Evolutionary conservation across 2,329 filamentous ascomycete genomes (phyloP).

Genomic region (Exserohilum turcica): DNA sequence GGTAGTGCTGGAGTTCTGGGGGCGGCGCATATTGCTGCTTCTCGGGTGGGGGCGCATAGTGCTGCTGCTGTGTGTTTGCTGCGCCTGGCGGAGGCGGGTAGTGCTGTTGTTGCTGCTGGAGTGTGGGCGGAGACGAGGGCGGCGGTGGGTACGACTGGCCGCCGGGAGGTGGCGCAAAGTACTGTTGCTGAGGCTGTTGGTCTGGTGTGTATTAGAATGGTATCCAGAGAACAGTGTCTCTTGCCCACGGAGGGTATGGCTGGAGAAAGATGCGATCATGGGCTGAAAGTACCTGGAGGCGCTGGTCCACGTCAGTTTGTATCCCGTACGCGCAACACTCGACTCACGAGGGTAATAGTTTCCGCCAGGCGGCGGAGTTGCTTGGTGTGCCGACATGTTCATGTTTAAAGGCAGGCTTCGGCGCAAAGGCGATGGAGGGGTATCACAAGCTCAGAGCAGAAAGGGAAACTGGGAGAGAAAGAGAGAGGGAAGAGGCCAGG

Average conservation of each 20-base stretch:
- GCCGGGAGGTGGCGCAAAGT: slow-evolving; percentile 47
- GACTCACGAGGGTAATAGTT: slow-evolving; percentile 46
- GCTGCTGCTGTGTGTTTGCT: slow-evolving; percentile 25
- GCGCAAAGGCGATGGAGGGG: background rate
- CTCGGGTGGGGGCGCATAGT: slow-evolving; percentile 42
- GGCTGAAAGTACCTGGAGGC: slow-evolving; percentile 35
- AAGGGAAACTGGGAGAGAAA: background rate
- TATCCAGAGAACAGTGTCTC: background rate
- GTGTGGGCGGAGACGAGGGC: slow-evolving; percentile 38
- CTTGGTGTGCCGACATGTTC: slow-evolving; percentile 39
- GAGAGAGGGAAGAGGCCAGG: background rate
- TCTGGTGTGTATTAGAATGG: slow-evolving; percentile 22
- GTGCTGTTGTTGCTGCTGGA: slow-evolving; percentile 37
- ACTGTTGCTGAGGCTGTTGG: slow-evolving; percentile 42
- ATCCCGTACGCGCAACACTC: background rate
- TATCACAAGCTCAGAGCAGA: slow-evolving; percentile 1
- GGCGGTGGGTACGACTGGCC: slow-evolving; percentile 45
- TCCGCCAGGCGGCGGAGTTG: slow-evolving; percentile 41
- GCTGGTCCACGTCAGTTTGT: slow-evolving; percentile 31
- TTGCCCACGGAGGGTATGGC: background rate
- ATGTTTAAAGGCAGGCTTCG: background rate
- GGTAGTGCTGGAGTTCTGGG: slow-evolving; percentile 37
- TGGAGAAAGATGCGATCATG: background rate
- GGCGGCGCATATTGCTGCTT: slow-evolving; percentile 42
- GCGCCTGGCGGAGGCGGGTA: slow-evolving; percentile 41